Conservation (phyloP, 441 rosid species). For the Francoa sonchifolia region DNA sequence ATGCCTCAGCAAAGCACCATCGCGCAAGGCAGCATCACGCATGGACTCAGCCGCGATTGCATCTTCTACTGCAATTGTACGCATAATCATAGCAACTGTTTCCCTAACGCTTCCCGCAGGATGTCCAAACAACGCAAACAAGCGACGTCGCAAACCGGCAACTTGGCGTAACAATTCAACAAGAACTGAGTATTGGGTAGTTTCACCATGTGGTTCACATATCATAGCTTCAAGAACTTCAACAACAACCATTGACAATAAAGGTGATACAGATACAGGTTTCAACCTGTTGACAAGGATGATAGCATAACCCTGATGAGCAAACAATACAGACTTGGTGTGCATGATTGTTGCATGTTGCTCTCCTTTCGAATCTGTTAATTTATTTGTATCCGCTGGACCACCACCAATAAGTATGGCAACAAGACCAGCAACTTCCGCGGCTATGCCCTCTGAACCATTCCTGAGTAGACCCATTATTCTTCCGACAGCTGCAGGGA, state of each 20-base stretch:
- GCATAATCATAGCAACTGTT: slow-evolving; percentile 95
- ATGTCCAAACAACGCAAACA: slow-evolving; percentile 95
- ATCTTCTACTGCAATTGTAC: slow-evolving; percentile 99
- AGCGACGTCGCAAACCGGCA: slow-evolving; percentile 90
- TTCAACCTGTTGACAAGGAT: slow-evolving; percentile 86
- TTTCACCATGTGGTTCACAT: slow-evolving; percentile 98
- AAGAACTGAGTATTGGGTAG: slow-evolving; percentile 89
- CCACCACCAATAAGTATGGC: slow-evolving; percentile 86
- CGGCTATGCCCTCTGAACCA: slow-evolving; percentile 94
- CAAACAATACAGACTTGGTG: slow-evolving; percentile 87
- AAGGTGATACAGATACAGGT: slow-evolving; percentile 91
- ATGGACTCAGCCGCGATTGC: slow-evolving; percentile 99
- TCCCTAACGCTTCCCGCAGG: slow-evolving; percentile 99
- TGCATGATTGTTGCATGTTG: slow-evolving; percentile 95
- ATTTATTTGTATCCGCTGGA: slow-evolving; percentile 46
- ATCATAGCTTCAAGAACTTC: slow-evolving; percentile 99
- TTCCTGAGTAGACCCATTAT: slow-evolving; percentile 98
- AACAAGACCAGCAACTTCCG: slow-evolving; percentile 87
- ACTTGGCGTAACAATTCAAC: slow-evolving; percentile 95
- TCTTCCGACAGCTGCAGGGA: slow-evolving; percentile 99
- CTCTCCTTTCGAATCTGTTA: slow-evolving; percentile 76
- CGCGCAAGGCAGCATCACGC: slow-evolving; percentile 99
- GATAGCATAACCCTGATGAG: slow-evolving; percentile 60
- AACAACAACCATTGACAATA: slow-evolving; percentile 93
- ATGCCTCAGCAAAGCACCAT: slow-evolving; percentile 98